These are phyloP conservation scores for Acanthamoeba royreba DNA, from an alignment of 208 protist species.

Conservation along the genomic window DNA sequence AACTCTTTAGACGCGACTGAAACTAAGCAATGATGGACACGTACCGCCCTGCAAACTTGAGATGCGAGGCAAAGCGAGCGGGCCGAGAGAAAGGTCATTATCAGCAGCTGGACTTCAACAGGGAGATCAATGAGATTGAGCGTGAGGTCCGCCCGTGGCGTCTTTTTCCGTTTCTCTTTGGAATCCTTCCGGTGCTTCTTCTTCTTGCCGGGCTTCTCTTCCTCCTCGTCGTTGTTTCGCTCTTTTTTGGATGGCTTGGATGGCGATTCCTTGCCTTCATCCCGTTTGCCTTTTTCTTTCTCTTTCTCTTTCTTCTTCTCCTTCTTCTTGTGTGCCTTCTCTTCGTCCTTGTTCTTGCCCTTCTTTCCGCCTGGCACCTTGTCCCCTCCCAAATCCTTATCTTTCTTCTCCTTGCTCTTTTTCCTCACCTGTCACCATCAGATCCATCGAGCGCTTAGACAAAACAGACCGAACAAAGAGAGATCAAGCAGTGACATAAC, in stretches of 20 bases:
- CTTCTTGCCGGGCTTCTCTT: neutral
- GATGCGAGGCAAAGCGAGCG: neutral
- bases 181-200: neutral
- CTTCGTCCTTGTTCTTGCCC: neutral
- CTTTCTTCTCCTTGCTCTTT: conserved; percentile 4
- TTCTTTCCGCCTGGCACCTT: too few relatives aligned
- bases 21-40: neutral
- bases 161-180: neutral
- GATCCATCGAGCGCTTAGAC: too few relatives aligned
- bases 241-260: neutral
- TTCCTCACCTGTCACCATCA: too few relatives aligned
- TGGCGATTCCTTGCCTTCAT: neutral
- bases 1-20: neutral
- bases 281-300: neutral
- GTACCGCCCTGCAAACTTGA: neutral
- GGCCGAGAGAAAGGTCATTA: neutral
- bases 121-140: neutral
- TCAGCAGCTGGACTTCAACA: neutral
- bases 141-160: too few relatives aligned
- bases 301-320: neutral
- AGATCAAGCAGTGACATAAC: neutral
- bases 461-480: too few relatives aligned
- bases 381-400: neutral
- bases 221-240: neutral
- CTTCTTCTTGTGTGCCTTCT: neutral